Conservation (phyloP, 345 rosid species). For the Gossypium stocksii region DNA sequence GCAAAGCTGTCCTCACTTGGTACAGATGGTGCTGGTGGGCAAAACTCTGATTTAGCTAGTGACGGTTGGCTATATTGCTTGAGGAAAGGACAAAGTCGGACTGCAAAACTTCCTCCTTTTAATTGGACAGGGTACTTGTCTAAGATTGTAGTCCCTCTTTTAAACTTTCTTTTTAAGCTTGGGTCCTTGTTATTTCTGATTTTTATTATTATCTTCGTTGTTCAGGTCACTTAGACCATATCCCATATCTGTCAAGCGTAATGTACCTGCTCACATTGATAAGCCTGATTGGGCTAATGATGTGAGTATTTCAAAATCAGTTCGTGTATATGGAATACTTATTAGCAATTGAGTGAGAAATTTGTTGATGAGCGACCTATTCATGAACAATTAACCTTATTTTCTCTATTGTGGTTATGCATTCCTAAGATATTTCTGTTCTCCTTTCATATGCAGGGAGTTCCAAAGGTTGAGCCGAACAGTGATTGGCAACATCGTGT, state of each 20-base stretch:
- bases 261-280: constrained; percentile 61
- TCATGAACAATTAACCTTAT: neutral
- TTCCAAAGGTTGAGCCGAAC: constrained; percentile 77
- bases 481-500: constrained; percentile 83
- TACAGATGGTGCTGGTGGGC: constrained; percentile 34
- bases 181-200: neutral
- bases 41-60: constrained; percentile 33
- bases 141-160: neutral
- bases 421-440: neutral
- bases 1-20: constrained; percentile 53
- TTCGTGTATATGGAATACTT: neutral
- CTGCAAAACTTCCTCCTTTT: neutral
- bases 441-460: constrained; percentile 48
- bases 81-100: constrained; percentile 47
- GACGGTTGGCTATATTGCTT: constrained; percentile 81
- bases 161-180: neutral
- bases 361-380: neutral
- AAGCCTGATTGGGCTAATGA: constrained; percentile 91
- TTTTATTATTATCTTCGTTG: constrained; percentile 13
- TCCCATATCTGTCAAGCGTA: constrained; percentile 61
- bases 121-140: constrained; percentile 13
- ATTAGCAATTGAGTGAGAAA: neutral
- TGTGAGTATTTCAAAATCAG: constrained; percentile 42
- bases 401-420: neutral
- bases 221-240: constrained; percentile 71